Evolutionary conservation across 179 eudicot genomes (phyloP).

Genomic region (Drosera spatulata): DNA sequence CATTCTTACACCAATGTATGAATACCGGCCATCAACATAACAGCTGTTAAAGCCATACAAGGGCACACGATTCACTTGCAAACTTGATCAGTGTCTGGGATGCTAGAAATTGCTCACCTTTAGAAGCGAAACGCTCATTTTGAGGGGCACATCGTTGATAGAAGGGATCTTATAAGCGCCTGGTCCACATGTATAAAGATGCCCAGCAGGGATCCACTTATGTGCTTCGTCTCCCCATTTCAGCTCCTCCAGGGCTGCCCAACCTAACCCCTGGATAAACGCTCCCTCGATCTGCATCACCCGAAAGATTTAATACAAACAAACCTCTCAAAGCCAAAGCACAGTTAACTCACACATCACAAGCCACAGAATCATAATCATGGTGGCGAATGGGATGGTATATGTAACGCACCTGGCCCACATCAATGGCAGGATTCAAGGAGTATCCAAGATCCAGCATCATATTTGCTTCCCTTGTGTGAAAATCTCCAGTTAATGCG

Average conservation of each 20-base stretch:
- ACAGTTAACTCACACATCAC: no score
- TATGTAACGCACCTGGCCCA: slow-evolving; percentile 64
- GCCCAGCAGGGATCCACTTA: slow-evolving; percentile 81
- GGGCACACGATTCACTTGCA: background rate
- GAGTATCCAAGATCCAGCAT: slow-evolving; percentile 86
- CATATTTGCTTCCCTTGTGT: slow-evolving; percentile 74
- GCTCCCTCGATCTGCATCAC: slow-evolving; percentile 92
- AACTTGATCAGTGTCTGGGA: background rate
- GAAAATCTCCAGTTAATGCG: slow-evolving; percentile 92
- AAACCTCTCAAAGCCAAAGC: no score
- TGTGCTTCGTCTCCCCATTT: slow-evolving; percentile 98
- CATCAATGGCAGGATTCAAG: slow-evolving; percentile 92
- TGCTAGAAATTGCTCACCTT: slow-evolving; percentile 42
- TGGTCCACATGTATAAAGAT: slow-evolving; percentile 78
- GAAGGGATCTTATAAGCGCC: slow-evolving; percentile 93
- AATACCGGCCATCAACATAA: no score
- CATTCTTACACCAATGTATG: no score
- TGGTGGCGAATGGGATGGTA: no score
- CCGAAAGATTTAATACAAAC: background rate
- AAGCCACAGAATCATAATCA: no score
- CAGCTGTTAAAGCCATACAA: no score
- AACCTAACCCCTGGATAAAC: slow-evolving; percentile 91
- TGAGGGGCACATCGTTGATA: slow-evolving; percentile 74
- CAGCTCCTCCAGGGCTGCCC: slow-evolving; percentile 94
- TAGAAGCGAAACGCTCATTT: slow-evolving; percentile 71